A percentile compares a stretch with the other conserved stretches of the same genome.
phyloP scores from a whole-genome alignment of 345 rosid species.

The Tarenaya hassleriana region DNA sequence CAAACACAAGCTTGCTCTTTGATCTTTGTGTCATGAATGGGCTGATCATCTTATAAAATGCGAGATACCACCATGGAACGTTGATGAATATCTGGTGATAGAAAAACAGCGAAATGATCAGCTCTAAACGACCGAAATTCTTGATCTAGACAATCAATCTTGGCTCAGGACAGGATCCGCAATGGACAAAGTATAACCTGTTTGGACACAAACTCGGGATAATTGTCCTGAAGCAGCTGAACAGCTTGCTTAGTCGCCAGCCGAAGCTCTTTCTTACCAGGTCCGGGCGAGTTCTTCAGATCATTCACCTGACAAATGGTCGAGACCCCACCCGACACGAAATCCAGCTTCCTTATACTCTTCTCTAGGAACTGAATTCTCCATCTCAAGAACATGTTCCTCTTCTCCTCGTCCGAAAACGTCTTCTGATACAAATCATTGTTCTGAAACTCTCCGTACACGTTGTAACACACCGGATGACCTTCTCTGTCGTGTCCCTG shows the following conservation, averaged over 20 bases:
- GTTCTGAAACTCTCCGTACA: slow-evolving; percentile 36
- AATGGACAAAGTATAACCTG: slow-evolving; percentile 20
- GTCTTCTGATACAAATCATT: slow-evolving; percentile 30
- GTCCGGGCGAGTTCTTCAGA: slow-evolving; percentile 35
- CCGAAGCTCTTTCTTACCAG: slow-evolving; percentile 32
- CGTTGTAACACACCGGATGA: slow-evolving; percentile 34
- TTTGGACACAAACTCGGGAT: slow-evolving; percentile 36
- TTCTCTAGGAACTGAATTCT: slow-evolving; percentile 38
- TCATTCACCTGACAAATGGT: slow-evolving; percentile 35
- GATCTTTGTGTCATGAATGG: slow-evolving; percentile 35
- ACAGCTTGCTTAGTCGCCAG: slow-evolving; percentile 35
- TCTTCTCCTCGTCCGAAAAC: slow-evolving; percentile 31
- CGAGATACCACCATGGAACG: slow-evolving; percentile 41
- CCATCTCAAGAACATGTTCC: slow-evolving; percentile 35
- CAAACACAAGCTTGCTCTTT: slow-evolving; percentile 35
- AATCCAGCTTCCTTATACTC: slow-evolving; percentile 32
- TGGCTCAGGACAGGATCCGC: not conserved
- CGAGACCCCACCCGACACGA: slow-evolving; percentile 24
- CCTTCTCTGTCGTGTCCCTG: slow-evolving; percentile 28
- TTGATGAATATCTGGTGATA: slow-evolving; percentile 33
- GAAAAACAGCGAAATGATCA: not conserved
- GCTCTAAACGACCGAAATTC: not conserved
- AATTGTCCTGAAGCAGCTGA: slow-evolving; percentile 34
- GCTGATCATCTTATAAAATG: slow-evolving; percentile 28
- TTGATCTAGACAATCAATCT: not conserved